Evolutionary conservation across 306 rosid species (phyloP).

Genomic region (Delonix regia): DNA sequence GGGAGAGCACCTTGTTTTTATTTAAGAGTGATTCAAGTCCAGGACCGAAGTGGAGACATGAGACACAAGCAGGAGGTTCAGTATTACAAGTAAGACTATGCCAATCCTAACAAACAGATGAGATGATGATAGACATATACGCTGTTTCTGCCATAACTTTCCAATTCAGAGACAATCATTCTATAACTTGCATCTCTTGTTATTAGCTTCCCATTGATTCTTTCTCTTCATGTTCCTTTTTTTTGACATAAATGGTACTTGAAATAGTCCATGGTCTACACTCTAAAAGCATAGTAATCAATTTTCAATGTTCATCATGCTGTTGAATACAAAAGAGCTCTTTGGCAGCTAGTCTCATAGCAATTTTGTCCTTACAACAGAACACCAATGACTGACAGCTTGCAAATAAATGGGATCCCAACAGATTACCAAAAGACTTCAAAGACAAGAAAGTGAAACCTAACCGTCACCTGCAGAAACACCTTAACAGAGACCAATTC

Average conservation of each 20-base stretch:
- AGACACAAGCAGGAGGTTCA: too few relatives aligned
- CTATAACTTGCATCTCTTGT: too few relatives aligned
- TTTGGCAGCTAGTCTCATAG: neutral
- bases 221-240: neutral
- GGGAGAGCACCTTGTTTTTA: too few relatives aligned
- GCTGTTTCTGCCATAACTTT: too few relatives aligned
- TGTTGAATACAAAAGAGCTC: neutral
- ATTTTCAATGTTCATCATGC: neutral
- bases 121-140: too few relatives aligned
- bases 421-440: constrained; percentile 7
- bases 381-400: neutral
- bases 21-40: too few relatives aligned
- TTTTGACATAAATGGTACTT: neutral
- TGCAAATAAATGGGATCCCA: neutral
- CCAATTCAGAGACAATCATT: too few relatives aligned
- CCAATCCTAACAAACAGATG: too few relatives aligned
- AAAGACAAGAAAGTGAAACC: neutral
- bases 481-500: constrained; percentile 13
- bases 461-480: neutral
- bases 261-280: neutral
- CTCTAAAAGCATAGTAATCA: neutral
- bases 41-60: too few relatives aligned
- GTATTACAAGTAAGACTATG: too few relatives aligned
- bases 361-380: neutral
- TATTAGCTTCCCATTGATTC: too few relatives aligned